phyloP scores from a whole-genome alignment of 495 filamentous ascomycete genomes.

The Neurospora hispaniola region DNA sequence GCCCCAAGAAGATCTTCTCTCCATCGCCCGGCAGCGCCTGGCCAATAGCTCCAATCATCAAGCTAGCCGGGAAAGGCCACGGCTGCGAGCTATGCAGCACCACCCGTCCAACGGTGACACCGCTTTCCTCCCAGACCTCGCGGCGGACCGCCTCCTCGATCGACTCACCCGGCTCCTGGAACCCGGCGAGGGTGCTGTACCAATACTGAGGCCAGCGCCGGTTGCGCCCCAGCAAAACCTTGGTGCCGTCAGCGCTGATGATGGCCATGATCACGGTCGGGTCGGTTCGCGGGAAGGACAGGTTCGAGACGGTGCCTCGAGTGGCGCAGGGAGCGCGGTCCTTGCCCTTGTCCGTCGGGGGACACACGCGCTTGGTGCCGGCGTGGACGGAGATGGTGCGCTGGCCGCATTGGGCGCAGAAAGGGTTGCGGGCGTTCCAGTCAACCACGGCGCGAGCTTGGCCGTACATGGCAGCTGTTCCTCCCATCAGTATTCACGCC shows the following conservation, averaged over 20 bases:
- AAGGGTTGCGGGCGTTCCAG: conserved; percentile 90
- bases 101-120: conserved; percentile 74
- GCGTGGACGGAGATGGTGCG: conserved; percentile 77
- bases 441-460: conserved; percentile 81
- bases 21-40: conserved; percentile 68
- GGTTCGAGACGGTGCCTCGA: conserved; percentile 63
- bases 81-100: conserved; percentile 90
- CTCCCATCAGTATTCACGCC: neutral
- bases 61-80: conserved; percentile 52
- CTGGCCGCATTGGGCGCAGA: conserved; percentile 80
- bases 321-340: conserved; percentile 65
- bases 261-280: conserved; percentile 94
- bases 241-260: conserved; percentile 59
- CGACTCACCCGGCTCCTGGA: conserved; percentile 88
- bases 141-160: conserved; percentile 91
- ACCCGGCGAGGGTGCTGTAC: conserved; percentile 88
- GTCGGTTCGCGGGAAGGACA: conserved; percentile 88
- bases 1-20: conserved; percentile 69
- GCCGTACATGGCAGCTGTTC: conserved; percentile 76
- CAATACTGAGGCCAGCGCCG: conserved; percentile 73
- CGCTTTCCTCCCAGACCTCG: conserved; percentile 94
- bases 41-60: conserved; percentile 92
- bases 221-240: conserved; percentile 74
- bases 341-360: conserved; percentile 56
- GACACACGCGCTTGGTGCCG: conserved; percentile 85